phyloP scores from a whole-genome alignment of 2,329 filamentous ascomycete species.

The Phyllosticta citribraziliensis region DNA sequence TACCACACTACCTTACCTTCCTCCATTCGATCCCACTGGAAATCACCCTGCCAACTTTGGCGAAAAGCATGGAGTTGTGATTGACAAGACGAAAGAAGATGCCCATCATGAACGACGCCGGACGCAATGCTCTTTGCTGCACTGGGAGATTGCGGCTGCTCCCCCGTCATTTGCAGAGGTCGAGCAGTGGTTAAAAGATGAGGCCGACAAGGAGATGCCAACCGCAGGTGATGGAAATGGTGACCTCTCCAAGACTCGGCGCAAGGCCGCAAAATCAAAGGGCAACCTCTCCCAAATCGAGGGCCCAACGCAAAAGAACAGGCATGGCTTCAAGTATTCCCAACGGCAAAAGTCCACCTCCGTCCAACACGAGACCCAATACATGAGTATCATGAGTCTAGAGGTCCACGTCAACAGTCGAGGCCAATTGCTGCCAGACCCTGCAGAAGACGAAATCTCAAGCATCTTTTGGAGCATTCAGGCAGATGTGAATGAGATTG shows the following conservation, averaged over 20 bases:
- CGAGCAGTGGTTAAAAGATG: conserved; percentile 49
- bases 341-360: conserved; percentile 65
- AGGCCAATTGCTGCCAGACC: conserved; percentile 72
- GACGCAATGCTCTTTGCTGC: conserved; percentile 50
- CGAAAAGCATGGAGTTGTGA: conserved; percentile 35
- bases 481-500: conserved; percentile 41
- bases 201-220: conserved; percentile 7
- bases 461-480: conserved; percentile 88
- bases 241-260: conserved; percentile 13
- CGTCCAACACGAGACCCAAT: conserved; percentile 74
- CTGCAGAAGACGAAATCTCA: conserved; percentile 78
- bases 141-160: conserved; percentile 65
- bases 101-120: conserved; percentile 43
- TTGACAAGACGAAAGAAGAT: conserved; percentile 45
- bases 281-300: conserved; percentile 68
- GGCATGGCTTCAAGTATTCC: conserved; percentile 75
- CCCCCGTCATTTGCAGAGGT: conserved; percentile 68
- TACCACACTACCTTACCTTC: conserved; percentile 67
- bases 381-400: conserved; percentile 94
- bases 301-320: conserved; percentile 72
- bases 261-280: conserved; percentile 14
- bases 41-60: conserved; percentile 48
- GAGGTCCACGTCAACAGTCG: conserved; percentile 88
- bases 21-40: conserved; percentile 61
- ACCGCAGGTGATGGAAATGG: conserved; percentile 9